Conservation (phyloP, 2,329 filamentous ascomycete species). For the Sordariomycetes sp. region DNA sequence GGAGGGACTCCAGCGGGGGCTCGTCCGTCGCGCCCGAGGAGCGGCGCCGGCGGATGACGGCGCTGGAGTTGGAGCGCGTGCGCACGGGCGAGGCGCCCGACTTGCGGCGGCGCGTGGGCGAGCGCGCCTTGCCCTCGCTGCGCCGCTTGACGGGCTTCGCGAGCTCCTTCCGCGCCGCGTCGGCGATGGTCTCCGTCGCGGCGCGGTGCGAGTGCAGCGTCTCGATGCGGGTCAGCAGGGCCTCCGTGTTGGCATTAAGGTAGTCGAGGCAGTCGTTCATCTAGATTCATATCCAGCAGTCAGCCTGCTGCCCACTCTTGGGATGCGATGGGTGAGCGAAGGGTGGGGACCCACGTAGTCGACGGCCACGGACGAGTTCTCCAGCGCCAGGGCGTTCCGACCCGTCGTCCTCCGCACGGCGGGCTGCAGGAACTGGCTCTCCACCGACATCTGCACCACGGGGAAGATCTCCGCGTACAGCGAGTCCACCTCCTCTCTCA, state of each 20-base stretch:
- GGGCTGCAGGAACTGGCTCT: constrained; percentile 56
- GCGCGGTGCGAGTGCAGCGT: constrained; percentile 34
- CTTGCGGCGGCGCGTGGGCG: constrained; percentile 9
- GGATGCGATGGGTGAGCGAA: neutral
- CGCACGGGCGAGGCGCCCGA: constrained; percentile 21
- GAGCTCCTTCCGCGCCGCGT: constrained; percentile 33
- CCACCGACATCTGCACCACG: constrained; percentile 60
- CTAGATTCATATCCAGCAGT: constrained; percentile 23
- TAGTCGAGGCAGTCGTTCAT: constrained; percentile 41
- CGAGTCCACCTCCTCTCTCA: constrained; percentile 58
- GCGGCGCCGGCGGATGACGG: constrained; percentile 19
- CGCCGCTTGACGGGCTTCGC: constrained; percentile 10
- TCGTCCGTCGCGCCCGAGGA: constrained; percentile 25
- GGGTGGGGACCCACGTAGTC: constrained; percentile 32
- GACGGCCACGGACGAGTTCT: constrained; percentile 33
- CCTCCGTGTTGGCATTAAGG: constrained; percentile 33
- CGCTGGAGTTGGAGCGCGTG: constrained; percentile 10
- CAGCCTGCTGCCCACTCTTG: neutral
- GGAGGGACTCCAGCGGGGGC: constrained; percentile 33
- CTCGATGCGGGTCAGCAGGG: constrained; percentile 29
- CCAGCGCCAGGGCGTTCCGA: constrained; percentile 30
- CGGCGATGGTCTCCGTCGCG: constrained; percentile 25
- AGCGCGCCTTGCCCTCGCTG: constrained; percentile 10
- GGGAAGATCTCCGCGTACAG: constrained; percentile 59
- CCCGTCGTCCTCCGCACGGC: constrained; percentile 35